Conservation (phyloP, 2,329 filamentous ascomycete species). For the Paecilomyces formosus region DNA sequence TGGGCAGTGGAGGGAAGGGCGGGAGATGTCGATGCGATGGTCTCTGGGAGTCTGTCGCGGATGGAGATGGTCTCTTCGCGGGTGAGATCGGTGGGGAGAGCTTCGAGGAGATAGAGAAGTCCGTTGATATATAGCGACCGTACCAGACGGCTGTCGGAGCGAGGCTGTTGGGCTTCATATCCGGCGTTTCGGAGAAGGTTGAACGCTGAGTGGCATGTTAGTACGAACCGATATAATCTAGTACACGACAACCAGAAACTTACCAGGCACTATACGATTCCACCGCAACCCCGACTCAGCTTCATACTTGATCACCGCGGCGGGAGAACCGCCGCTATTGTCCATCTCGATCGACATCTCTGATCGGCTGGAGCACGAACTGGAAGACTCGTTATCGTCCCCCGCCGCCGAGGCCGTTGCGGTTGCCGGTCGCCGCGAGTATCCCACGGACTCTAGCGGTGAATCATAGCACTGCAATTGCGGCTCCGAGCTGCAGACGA, state of each 20-base stretch:
- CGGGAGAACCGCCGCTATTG: neutral
- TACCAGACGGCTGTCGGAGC: constrained; percentile 22
- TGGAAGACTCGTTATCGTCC: neutral
- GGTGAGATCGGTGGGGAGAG: constrained; percentile 23
- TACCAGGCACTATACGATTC: constrained; percentile 29
- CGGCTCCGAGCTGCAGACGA: neutral
- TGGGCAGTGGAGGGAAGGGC: neutral
- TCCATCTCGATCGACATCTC: neutral
- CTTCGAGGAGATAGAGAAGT: constrained; percentile 30
- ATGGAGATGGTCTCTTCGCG: constrained; percentile 22
- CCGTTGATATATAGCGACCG: constrained; percentile 29
- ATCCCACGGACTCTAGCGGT: neutral
- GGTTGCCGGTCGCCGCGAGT: neutral
- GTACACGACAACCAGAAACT: neutral
- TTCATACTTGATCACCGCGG: constrained; percentile 16
- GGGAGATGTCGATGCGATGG: constrained; percentile 7
- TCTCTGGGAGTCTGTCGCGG: constrained; percentile 17
- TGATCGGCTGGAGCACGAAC: neutral
- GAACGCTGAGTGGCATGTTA: constrained; percentile 17
- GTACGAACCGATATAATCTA: neutral
- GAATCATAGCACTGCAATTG: neutral
- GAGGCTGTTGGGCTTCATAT: constrained; percentile 25
- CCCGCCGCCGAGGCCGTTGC: neutral
- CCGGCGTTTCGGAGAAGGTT: constrained; percentile 28
- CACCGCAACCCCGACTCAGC: constrained; percentile 23